Evolutionary conservation across 208 protist genomes (phyloP).

Genomic region (Trypanosoma theileri): DNA sequence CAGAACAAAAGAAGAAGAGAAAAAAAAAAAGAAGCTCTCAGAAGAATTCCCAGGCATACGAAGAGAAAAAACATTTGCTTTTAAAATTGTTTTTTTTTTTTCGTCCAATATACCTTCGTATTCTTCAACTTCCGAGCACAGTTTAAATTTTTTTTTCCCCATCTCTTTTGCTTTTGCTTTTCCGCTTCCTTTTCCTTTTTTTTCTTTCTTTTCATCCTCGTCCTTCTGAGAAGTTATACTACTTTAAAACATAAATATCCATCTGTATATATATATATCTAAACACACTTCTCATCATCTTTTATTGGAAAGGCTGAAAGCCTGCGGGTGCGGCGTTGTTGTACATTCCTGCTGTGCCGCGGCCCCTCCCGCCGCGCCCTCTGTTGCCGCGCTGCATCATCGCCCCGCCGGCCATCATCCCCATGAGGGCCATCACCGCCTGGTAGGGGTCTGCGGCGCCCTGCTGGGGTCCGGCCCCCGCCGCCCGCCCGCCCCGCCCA

Average conservation of each 20-base stretch:
- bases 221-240: no score
- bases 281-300: neutral
- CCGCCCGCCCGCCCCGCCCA: slow-evolving; percentile 31
- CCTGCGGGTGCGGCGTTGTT: slow-evolving; percentile 1
- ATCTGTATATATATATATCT: no score
- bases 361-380: slow-evolving; percentile 24
- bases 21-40: slow-evolving; percentile 4
- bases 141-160: no score
- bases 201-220: neutral
- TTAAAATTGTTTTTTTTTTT: no score
- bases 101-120: no score
- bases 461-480: slow-evolving; percentile 20
- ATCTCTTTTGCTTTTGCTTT: no score
- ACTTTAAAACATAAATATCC: no score
- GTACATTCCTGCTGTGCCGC: slow-evolving; percentile 8
- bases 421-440: slow-evolving; percentile 69
- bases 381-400: slow-evolving; percentile 29
- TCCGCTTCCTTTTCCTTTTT: neutral
- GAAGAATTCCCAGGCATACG: neutral
- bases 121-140: no score
- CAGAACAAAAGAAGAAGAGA: neutral
- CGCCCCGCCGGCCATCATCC: slow-evolving; percentile 47
- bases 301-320: slow-evolving; percentile 60
- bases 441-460: slow-evolving; percentile 57
- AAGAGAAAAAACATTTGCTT: slow-evolving; percentile 1